These are phyloP conservation scores for Pisolithus thermaeus DNA, from an alignment of 1,284 basidiomycete species.

Conservation along the genomic window DNA sequence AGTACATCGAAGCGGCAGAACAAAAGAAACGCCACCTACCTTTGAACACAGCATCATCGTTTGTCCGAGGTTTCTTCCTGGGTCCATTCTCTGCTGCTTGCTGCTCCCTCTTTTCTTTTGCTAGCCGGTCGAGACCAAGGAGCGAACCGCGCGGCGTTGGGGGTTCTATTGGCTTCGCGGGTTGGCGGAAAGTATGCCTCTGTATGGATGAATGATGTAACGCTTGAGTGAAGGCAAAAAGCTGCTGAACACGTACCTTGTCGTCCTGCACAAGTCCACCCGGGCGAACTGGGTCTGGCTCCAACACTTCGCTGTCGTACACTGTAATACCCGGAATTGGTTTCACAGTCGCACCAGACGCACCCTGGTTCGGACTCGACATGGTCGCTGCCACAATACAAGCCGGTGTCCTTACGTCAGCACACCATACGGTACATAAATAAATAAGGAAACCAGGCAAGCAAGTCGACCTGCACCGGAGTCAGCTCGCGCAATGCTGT, in stretches of 20 bases:
- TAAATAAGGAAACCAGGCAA: constrained; percentile 37
- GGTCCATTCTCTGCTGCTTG: constrained; percentile 40
- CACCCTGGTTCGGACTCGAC: constrained; percentile 63
- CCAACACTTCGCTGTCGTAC: constrained; percentile 75
- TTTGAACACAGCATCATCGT: constrained; percentile 77
- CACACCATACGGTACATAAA: constrained; percentile 15
- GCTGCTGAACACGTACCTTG: constrained; percentile 36
- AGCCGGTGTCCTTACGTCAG: background rate
- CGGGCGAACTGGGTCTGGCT: constrained; percentile 68
- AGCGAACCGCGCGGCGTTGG: constrained; percentile 69
- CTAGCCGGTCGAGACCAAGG: constrained; percentile 82
- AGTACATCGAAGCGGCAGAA: constrained; percentile 2
- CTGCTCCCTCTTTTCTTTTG: constrained; percentile 77
- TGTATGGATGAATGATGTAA: constrained; percentile 7
- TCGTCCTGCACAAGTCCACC: constrained; percentile 73
- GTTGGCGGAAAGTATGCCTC: constrained; percentile 75
- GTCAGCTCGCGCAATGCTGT: constrained; percentile 12
- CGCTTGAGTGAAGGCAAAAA: background rate
- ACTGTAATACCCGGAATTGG: constrained; percentile 71
- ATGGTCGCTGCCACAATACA: constrained; percentile 37
- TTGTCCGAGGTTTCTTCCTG: constrained; percentile 63
- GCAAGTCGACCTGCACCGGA: background rate
- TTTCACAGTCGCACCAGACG: constrained; percentile 46
- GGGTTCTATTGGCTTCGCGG: constrained; percentile 65
- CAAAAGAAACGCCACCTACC: constrained; percentile 38